Evolutionary conservation across 2,329 filamentous ascomycete genomes (phyloP), one percentile per base, ranked within the genome.

Genomic region (Raffaelea ambrosiae): DNA sequence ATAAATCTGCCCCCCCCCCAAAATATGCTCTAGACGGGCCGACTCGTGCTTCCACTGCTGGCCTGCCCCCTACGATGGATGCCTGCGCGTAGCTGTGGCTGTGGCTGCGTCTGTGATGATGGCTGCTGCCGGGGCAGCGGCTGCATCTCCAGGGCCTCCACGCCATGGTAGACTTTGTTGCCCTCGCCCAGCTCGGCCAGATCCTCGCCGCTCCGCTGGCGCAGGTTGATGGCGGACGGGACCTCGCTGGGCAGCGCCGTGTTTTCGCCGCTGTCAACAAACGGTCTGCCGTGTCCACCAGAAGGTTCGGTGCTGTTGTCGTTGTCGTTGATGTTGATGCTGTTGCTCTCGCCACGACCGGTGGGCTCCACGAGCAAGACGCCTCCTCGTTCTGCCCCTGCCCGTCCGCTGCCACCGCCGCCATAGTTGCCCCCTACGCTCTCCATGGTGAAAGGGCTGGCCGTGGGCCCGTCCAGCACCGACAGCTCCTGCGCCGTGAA

Each of bases 371-470:
- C n/a, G n/a, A n/a, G n/a, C n/a, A n/a, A n/a, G n/a, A n/a, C n/a
- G n/a, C n/a, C n/a, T n/a, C n/a, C n/a, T n/a, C n/a, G n/a, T n/a
- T n/a, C n/a, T n/a, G n/a, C 26, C 7, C 5, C 5, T 13, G 45
- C 44, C 3, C 51, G 40, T 1, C 43, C 46, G 1, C 47, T 50
- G 33, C 52, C 54, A 10, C 47, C 44, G 43, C 48, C 58, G 5
- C 65, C 63, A 1, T 79, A 79, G 16, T 70, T 67, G 1, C 83
- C 84, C 13, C 84, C 83, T 5, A 84, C 82, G 50, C 81, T 83
- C 63, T 88, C 83, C 82, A 88, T 87, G 1, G 79, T 87, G 50
- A 87, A 87, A 9, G 77, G 72, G 48, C 81, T 85, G 1, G 86
- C 86, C 0, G 86, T 88, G 1, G 85, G 83, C n/a, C 69, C 83